phyloP scores from a whole-genome alignment of 352 stramenopile genomes.

The Lagenidium giganteum region DNA sequence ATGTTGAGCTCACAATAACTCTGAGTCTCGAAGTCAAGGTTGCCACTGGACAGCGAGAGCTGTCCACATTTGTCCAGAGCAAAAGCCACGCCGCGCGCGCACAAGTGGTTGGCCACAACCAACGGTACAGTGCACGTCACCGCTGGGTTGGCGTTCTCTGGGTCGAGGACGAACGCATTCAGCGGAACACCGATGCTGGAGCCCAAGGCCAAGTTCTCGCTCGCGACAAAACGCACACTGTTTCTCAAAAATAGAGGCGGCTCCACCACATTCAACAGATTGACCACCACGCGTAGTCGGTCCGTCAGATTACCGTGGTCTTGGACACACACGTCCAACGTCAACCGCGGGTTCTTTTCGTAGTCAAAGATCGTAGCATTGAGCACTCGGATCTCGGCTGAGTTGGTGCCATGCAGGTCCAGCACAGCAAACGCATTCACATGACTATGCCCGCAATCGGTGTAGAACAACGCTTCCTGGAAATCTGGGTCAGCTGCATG shows the following conservation, averaged over 20 bases:
- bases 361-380: slow-evolving; percentile 33
- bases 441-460: slow-evolving; percentile 38
- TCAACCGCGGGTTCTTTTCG: slow-evolving; percentile 26
- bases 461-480: slow-evolving; percentile 30
- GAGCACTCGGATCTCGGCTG: slow-evolving; percentile 24
- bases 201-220: slow-evolving; percentile 19
- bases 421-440: slow-evolving; percentile 25
- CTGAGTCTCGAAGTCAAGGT: slow-evolving; percentile 23
- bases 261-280: slow-evolving; percentile 47
- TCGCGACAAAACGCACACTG: slow-evolving; percentile 18
- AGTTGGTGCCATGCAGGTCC: background rate
- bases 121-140: slow-evolving; percentile 4
- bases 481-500: slow-evolving; percentile 30
- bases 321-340: slow-evolving; percentile 43
- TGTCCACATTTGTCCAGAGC: slow-evolving; percentile 18
- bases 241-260: slow-evolving; percentile 28
- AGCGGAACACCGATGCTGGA: slow-evolving; percentile 7
- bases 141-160: slow-evolving; percentile 14
- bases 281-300: slow-evolving; percentile 17
- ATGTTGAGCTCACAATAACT: slow-evolving; percentile 12
- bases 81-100: slow-evolving; percentile 4
- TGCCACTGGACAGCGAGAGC: slow-evolving; percentile 9
- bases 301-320: slow-evolving; percentile 24
- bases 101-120: slow-evolving; percentile 4
- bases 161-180: slow-evolving; percentile 10